Evolutionary conservation across 768 basidiomycete species (phyloP).

Genomic region (Kondoa malvinella): DNA sequence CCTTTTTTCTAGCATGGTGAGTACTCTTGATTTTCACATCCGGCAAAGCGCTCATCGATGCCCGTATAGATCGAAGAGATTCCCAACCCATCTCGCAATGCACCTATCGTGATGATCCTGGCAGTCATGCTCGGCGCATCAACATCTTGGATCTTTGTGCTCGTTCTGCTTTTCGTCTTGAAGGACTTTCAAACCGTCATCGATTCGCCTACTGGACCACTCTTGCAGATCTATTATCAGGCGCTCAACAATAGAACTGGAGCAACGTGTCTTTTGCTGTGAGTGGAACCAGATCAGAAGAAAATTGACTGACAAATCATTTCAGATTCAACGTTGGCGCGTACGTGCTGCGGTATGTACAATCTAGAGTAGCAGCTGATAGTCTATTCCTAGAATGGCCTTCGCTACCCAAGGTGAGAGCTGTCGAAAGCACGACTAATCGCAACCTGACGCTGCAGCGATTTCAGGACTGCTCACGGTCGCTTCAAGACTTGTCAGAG

Average conservation of each 20-base stretch:
- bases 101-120: slow-evolving; percentile 25
- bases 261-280: slow-evolving; percentile 2
- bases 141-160: slow-evolving; percentile 22
- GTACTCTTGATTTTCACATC: no score
- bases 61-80: slow-evolving; percentile 3
- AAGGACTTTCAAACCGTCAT: slow-evolving; percentile 21
- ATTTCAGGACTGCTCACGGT: slow-evolving; percentile 9
- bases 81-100: slow-evolving; percentile 21
- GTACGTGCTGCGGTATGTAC: slow-evolving; percentile 12
- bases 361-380: background rate
- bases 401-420: slow-evolving; percentile 14
- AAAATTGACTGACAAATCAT: no score
- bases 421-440: no score
- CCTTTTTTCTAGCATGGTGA: background rate
- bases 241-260: slow-evolving; percentile 18
- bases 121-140: slow-evolving; percentile 23
- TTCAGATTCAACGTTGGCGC: background rate
- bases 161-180: slow-evolving; percentile 25
- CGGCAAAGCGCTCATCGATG: no score
- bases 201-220: slow-evolving; percentile 17
- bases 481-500: slow-evolving; percentile 11
- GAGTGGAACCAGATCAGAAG: no score
- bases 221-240: slow-evolving; percentile 24
- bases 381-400: slow-evolving; percentile 1
- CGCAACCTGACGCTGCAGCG: no score